Percentiles rank a stretch among this genome's conserved stretches.
phyloP scores from a whole-genome alignment of 345 rosid genomes.

The Odontarrhena argentea region DNA sequence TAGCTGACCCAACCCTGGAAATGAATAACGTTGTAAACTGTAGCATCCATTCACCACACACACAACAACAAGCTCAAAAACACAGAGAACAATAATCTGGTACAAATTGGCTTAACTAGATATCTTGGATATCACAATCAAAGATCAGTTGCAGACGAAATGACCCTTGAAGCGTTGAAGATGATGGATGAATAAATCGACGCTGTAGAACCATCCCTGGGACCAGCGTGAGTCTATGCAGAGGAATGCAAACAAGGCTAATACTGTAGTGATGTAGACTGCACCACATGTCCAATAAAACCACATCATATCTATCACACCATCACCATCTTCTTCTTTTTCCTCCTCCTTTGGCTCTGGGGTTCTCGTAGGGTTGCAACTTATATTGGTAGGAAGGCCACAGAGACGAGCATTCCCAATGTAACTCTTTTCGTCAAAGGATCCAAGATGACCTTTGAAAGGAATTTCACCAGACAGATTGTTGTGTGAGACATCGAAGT shows the following conservation, averaged over 20 bases:
- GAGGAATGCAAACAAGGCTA: slow-evolving; percentile 14
- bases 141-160: neutral
- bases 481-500: slow-evolving; percentile 63
- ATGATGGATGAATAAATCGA: slow-evolving; percentile 25
- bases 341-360: neutral
- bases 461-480: slow-evolving; percentile 74
- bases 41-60: no score
- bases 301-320: slow-evolving; percentile 30
- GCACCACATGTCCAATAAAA: slow-evolving; percentile 35
- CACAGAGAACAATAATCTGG: no score
- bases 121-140: neutral
- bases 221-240: slow-evolving; percentile 29
- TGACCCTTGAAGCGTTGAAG: slow-evolving; percentile 10
- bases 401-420: slow-evolving; percentile 20
- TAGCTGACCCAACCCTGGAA: no score
- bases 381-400: slow-evolving; percentile 29
- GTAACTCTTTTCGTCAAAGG: slow-evolving; percentile 12
- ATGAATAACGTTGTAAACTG: no score
- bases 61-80: no score
- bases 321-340: slow-evolving; percentile 14
- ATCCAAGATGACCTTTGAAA: slow-evolving; percentile 21
- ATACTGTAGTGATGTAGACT: neutral
- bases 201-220: slow-evolving; percentile 20
- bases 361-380: neutral
- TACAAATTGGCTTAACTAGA: no score